phyloP scores from a whole-genome alignment of 352 stramenopile genomes.

The Globisporangium takayamanum region DNA sequence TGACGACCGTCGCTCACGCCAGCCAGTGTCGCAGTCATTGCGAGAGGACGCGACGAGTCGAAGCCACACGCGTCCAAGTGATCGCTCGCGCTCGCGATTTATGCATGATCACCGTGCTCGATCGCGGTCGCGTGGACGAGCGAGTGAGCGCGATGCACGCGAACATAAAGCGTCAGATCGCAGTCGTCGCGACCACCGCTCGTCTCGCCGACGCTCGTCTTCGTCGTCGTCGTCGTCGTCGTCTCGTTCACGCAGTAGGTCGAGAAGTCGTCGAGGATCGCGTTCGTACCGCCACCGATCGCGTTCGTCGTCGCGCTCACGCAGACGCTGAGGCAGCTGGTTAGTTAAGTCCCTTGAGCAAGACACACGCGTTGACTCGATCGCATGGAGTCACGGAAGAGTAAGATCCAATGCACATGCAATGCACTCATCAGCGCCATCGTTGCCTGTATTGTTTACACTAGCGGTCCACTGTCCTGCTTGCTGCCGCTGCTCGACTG shows the following conservation, averaged over 20 bases:
- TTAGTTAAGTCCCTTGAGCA: too few relatives aligned
- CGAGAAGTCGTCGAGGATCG: constrained; percentile 8
- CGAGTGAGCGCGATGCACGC: constrained; percentile 11
- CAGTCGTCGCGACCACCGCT: constrained; percentile 9
- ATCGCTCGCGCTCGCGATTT: neutral
- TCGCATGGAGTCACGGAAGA: too few relatives aligned
- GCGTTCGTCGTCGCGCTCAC: constrained; percentile 15
- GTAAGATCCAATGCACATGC: too few relatives aligned
- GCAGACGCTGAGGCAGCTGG: neutral
- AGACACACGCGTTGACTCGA: too few relatives aligned
- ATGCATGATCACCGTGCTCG: neutral
- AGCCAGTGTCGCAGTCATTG: too few relatives aligned
- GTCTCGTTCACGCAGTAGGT: constrained; percentile 31
- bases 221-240: constrained; percentile 23
- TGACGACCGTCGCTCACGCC: neutral
- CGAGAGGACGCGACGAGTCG: too few relatives aligned
- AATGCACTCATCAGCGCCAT: too few relatives aligned
- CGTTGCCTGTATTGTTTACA: too few relatives aligned
- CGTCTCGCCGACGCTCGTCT: constrained; percentile 15
- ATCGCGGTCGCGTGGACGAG: constrained; percentile 4
- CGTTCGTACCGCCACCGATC: constrained; percentile 1
- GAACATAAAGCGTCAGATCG: constrained; percentile 6
- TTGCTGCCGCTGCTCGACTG: too few relatives aligned
- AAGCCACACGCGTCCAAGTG: too few relatives aligned
- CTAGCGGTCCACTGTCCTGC: too few relatives aligned